A percentile compares a stretch with the other conserved stretches of the same genome.
Evolutionary conservation across 352 stramenopile genomes (phyloP).

Genomic region (Globisporangium nagaii): DNA sequence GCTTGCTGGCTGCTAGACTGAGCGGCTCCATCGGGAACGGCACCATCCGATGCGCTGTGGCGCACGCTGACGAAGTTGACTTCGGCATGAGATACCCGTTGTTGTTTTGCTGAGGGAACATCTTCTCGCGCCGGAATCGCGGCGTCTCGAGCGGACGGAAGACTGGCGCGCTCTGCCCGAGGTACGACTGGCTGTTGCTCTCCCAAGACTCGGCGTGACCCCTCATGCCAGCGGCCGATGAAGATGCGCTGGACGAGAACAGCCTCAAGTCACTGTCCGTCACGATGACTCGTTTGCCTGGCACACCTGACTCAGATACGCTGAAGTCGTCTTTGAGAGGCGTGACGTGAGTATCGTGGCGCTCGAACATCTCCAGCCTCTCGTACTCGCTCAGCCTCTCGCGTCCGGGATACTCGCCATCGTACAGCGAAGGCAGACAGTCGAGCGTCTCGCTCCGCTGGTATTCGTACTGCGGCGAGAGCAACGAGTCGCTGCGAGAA

Average conservation of each 20-base stretch:
- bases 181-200: background rate
- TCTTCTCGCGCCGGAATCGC: constrained; percentile 13
- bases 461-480: background rate
- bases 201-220: constrained; percentile 1
- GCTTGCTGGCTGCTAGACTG: background rate
- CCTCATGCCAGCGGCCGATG: background rate
- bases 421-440: constrained; percentile 9
- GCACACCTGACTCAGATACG: constrained; percentile 27
- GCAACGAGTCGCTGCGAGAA: background rate
- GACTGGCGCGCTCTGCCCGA: background rate
- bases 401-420: constrained; percentile 5
- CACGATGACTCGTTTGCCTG: constrained; percentile 44
- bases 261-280: constrained; percentile 38
- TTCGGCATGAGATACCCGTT: constrained; percentile 1
- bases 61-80: background rate
- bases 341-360: background rate
- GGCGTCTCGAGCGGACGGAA: background rate
- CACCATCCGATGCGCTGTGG: constrained; percentile 9
- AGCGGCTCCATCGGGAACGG: constrained; percentile 10
- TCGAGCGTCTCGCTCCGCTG: constrained; percentile 3
- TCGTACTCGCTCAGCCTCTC: background rate
- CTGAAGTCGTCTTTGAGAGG: constrained; percentile 12
- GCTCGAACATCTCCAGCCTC: constrained; percentile 1
- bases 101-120: constrained; percentile 15
- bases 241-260: constrained; percentile 1